Evolutionary conservation across 352 stramenopile species (phyloP).

Genomic region (Globisporangium spiculum): DNA sequence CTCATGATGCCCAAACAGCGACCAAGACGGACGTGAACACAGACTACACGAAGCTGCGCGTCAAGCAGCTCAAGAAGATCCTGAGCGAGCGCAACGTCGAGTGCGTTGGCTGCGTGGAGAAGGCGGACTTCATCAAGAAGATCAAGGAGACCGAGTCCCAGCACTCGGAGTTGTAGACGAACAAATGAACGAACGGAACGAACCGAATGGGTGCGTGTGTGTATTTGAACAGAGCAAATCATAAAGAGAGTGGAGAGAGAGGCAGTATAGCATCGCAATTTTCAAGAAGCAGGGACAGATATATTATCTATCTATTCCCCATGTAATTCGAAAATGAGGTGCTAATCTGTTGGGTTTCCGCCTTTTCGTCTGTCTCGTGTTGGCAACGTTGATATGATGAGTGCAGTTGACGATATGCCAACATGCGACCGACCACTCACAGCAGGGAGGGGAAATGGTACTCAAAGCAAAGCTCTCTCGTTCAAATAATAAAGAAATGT

Average conservation of each 20-base stretch:
- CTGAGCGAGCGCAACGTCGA: conserved; percentile 89
- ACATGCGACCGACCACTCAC: no score
- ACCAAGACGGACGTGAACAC: conserved; percentile 93
- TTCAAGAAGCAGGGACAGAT: not conserved
- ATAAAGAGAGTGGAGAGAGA: conserved; percentile 1
- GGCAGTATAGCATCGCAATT: not conserved
- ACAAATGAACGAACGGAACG: not conserved
- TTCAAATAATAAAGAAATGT: no score
- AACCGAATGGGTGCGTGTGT: not conserved
- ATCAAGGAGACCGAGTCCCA: conserved; percentile 89
- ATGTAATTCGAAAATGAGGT: not conserved
- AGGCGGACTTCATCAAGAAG: conserved; percentile 94
- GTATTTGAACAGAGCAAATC: conserved; percentile 6
- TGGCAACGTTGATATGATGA: no score
- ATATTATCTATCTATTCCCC: not conserved
- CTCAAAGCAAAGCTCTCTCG: no score
- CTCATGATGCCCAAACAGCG: conserved; percentile 31
- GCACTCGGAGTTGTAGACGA: conserved; percentile 78
- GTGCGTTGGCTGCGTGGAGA: conserved; percentile 93
- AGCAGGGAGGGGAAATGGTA: no score
- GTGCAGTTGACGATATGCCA: no score
- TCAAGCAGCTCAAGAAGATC: conserved; percentile 96
- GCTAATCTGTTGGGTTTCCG: no score
- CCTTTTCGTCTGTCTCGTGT: no score
- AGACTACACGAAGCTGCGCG: conserved; percentile 93